These are phyloP conservation scores for Symbiodinium natans DNA, from an alignment of 73 alveolate genomes.

Conservation along the genomic window DNA sequence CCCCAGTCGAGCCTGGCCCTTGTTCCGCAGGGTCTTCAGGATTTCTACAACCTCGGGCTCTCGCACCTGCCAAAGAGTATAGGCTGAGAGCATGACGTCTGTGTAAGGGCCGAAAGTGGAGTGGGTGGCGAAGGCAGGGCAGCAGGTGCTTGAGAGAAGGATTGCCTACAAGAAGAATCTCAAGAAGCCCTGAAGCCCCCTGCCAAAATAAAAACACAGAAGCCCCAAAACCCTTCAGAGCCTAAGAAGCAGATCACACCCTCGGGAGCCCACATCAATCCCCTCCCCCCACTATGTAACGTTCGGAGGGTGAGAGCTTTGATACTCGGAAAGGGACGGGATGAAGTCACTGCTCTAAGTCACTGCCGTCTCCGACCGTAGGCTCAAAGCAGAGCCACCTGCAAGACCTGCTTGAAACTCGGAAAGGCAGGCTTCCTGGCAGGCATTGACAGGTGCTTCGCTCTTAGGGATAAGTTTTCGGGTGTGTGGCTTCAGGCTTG, in stretches of 20 bases:
- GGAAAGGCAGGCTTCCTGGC: constrained; percentile 80
- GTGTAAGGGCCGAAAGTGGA: too few species aligned
- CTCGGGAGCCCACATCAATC: too few species aligned
- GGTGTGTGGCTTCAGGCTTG: too few species aligned
- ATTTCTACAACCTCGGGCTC: constrained; percentile 75
- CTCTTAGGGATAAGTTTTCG: too few species aligned
- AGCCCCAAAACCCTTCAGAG: background rate
- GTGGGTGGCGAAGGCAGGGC: too few species aligned
- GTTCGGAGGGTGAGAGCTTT: too few species aligned
- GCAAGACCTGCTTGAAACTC: constrained; percentile 61
- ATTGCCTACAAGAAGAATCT: background rate
- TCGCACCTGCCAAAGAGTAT: constrained; percentile 45
- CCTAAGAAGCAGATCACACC: background rate
- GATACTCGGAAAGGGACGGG: background rate
- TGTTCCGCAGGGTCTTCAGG: constrained; percentile 55
- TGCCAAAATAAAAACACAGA: too few species aligned
- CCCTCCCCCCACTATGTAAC: too few species aligned
- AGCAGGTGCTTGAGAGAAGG: background rate
- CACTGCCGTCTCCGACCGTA: too few species aligned
- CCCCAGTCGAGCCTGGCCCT: constrained; percentile 47
- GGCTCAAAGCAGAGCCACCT: too few species aligned
- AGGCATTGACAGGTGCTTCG: background rate
- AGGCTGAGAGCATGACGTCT: too few species aligned
- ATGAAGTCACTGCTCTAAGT: background rate
- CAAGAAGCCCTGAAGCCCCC: background rate